phyloP scores from a whole-genome alignment of 768 basidiomycete genomes.

The Zangia roseola region DNA sequence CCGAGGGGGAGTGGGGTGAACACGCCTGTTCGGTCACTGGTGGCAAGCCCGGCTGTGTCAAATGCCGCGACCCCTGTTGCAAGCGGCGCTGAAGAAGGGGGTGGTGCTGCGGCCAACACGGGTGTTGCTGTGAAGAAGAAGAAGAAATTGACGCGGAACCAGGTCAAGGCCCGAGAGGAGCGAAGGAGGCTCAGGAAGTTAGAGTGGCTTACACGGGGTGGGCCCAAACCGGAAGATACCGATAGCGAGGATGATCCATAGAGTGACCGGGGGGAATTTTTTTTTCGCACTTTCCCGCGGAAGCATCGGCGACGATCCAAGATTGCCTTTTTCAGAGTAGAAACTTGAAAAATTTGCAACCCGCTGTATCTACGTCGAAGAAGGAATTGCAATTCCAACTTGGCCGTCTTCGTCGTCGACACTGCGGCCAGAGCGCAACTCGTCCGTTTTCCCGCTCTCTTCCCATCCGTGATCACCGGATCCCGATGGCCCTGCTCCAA shows the following conservation, averaged over 20 bases:
- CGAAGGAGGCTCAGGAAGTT: slow-evolving; percentile 77
- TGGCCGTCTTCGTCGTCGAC: slow-evolving; percentile 3
- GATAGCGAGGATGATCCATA: slow-evolving; percentile 52
- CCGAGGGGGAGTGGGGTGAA: slow-evolving; percentile 69
- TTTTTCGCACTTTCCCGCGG: slow-evolving; percentile 19
- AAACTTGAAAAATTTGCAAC: slow-evolving; percentile 12
- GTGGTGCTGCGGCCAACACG: slow-evolving; percentile 34
- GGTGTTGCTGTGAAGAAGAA: slow-evolving; percentile 59
- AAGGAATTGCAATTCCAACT: neutral
- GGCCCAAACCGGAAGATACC: slow-evolving; percentile 80
- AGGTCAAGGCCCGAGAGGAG: slow-evolving; percentile 87
- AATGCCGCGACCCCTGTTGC: slow-evolving; percentile 70
- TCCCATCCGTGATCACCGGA: slow-evolving; percentile 4
- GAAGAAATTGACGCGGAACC: slow-evolving; percentile 90
- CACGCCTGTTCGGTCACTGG: slow-evolving; percentile 68
- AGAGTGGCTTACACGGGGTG: slow-evolving; percentile 80
- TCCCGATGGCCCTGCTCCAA: neutral
- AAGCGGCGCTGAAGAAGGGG: slow-evolving; percentile 70
- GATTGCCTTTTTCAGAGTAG: slow-evolving; percentile 27
- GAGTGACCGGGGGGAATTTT: slow-evolving; percentile 21
- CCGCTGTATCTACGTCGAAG: slow-evolving; percentile 2
- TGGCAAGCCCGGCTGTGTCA: slow-evolving; percentile 71
- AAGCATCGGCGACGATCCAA: slow-evolving; percentile 32
- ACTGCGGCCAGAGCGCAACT: slow-evolving; percentile 6
- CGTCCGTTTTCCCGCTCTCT: slow-evolving; percentile 2